Base-by-base conservation (phyloP, 495 filamentous ascomycete genomes). In the Lasiosphaeriaceae sp. region DNA sequence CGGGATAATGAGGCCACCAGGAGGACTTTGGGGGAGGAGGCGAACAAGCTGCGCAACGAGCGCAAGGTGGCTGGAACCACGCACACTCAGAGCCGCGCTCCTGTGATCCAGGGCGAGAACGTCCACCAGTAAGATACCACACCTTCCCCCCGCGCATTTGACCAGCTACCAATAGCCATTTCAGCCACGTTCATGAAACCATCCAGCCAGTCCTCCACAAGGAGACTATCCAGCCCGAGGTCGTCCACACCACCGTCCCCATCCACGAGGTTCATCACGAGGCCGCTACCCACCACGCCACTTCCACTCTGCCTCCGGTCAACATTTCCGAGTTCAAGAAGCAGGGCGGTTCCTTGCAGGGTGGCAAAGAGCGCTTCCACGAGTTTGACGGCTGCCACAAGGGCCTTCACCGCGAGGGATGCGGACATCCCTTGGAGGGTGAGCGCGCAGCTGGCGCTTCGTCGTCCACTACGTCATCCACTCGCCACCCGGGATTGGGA, bases 161-260 rank as follows among this genome's bases (percentile, higher is more conserved):
- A 9, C 26, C n/a, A n/a, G 26, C 26, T 4, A 31, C 26, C 3
- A 9, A 3, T 31, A 31, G 9, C 26, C 26, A 31, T 31, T 31
- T 2, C 24, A 66, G 63, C 58, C 77, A 84, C 54, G 75, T 85
- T 26, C 77, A 83, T 60, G 83, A 88, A 68, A 81, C 76, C 34
- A 79, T 89, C 54, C 85, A 88, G 61, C 86, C 86, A 0, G 75
- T 88, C 0, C 71, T 89, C 22, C 77, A 87, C 44, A 85, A 86
- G 62, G 84, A 87, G 58, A 79, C 79, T 14, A 77, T 87, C 50
- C 83, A 87, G 60, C 84, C 84, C 6, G 73, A 76, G 6, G 82
- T 88, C 19, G 76, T 31, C 26, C 26, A 88, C 68, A 86, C 82
- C 46, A 86, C 83, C n/a, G 74, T 85, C 7, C 85, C 82, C 0